Percentiles rank a stretch among this genome's conserved stretches.
phyloP scores from a whole-genome alignment of 805 yeast species.

The Ogataea degrootiae region DNA sequence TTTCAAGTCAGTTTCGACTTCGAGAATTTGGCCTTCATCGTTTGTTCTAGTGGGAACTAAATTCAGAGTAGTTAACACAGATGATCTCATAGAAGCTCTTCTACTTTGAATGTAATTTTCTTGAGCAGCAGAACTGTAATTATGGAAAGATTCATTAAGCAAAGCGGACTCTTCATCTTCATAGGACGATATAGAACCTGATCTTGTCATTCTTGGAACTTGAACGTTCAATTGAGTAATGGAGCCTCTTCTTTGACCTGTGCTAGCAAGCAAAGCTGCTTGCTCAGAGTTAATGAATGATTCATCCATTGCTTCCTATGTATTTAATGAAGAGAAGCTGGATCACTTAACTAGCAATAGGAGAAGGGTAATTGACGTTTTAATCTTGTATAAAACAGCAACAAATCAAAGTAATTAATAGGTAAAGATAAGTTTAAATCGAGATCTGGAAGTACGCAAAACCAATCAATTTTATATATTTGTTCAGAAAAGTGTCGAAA shows the following conservation, averaged over 20 bases:
- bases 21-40: constrained; percentile 26
- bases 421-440: too few species aligned
- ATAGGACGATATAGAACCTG: constrained; percentile 8
- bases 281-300: constrained; percentile 10
- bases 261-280: constrained; percentile 9
- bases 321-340: not conserved
- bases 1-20: constrained; percentile 35
- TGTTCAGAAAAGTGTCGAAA: too few species aligned
- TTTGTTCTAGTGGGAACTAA: constrained; percentile 17
- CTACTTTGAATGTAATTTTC: constrained; percentile 21
- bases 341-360: not conserved
- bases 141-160: constrained; percentile 9
- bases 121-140: constrained; percentile 20
- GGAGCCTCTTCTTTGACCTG: constrained; percentile 20
- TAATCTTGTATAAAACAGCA: too few species aligned
- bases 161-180: constrained; percentile 8
- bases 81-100: constrained; percentile 23
- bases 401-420: too few species aligned
- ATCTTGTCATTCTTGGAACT: constrained; percentile 6
- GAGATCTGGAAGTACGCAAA: too few species aligned
- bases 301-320: constrained; percentile 1
- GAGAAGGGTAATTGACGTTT: too few species aligned
- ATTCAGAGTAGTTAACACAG: constrained; percentile 7
- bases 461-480: too few species aligned
- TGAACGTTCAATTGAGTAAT: constrained; percentile 11